These are phyloP conservation scores for Monocercomonoides exilis DNA, from an alignment of 78 protist species.

Conservation along the genomic window DNA sequence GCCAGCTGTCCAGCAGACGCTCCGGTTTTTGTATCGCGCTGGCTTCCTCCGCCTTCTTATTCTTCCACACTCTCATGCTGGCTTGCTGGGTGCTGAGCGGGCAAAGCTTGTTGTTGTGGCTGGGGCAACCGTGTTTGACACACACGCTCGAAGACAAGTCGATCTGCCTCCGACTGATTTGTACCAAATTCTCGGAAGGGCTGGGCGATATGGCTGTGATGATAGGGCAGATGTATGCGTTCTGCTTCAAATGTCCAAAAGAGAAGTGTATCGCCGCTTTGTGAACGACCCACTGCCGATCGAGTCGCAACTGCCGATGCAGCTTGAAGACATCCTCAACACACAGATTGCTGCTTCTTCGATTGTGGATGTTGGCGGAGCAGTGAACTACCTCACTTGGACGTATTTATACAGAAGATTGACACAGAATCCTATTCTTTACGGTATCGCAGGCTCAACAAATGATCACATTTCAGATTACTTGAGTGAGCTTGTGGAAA, in stretches of 20 bases:
- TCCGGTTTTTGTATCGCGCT: constrained; percentile 19
- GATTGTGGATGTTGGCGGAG: constrained; percentile 66
- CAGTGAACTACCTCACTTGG: constrained; percentile 90
- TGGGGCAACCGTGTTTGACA: neutral
- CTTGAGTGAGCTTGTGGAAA: constrained; percentile 86
- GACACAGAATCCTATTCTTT: constrained; percentile 87
- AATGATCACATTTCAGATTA: constrained; percentile 74
- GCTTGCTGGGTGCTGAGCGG: neutral
- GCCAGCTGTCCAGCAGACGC: constrained; percentile 34
- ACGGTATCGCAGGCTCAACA: constrained; percentile 51
- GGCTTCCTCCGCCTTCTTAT: neutral
- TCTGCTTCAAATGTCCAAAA: constrained; percentile 65
- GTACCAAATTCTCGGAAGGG: constrained; percentile 88
- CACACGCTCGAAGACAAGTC: constrained; percentile 23
- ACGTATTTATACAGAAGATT: constrained; percentile 82
- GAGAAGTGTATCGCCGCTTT: constrained; percentile 72
- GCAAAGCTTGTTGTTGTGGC: neutral
- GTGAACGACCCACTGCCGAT: constrained; percentile 90
- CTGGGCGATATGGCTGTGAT: constrained; percentile 47
- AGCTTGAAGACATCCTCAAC: constrained; percentile 53
- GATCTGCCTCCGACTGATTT: constrained; percentile 79
- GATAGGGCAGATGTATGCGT: neutral
- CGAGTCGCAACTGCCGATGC: constrained; percentile 48
- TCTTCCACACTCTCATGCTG: neutral
- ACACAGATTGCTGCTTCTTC: constrained; percentile 57